Conservation (phyloP, 306 rosid genomes). For the Rubus parviflorus region DNA sequence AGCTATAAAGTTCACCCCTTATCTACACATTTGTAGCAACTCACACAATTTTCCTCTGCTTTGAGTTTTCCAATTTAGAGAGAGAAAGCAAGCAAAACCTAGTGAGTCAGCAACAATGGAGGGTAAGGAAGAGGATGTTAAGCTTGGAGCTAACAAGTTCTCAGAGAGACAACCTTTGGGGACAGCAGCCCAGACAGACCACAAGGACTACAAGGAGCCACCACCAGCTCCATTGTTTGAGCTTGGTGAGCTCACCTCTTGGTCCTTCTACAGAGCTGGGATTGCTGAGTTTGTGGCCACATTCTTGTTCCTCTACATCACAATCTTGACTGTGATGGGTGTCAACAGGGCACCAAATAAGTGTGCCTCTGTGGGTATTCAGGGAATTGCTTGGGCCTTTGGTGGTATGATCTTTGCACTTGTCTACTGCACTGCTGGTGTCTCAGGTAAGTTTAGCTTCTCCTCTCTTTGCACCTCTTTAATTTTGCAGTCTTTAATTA, state of each 20-base stretch:
- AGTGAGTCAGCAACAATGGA: slow-evolving; percentile 20
- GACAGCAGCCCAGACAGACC: slow-evolving; percentile 63
- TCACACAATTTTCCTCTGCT: background rate
- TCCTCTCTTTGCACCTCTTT: background rate
- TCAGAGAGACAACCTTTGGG: slow-evolving; percentile 76
- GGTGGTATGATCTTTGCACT: slow-evolving; percentile 98
- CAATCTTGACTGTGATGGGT: slow-evolving; percentile 86
- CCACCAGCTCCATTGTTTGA: slow-evolving; percentile 88
- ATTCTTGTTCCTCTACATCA: slow-evolving; percentile 86
- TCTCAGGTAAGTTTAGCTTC: slow-evolving; percentile 51
- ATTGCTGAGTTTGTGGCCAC: slow-evolving; percentile 90
- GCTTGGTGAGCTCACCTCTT: slow-evolving; percentile 78
- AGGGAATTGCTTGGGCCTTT: slow-evolving; percentile 98
- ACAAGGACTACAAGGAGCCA: slow-evolving; percentile 83
- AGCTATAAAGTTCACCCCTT: slow-evolving; percentile 36
- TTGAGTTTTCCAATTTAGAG: background rate
- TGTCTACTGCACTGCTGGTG: slow-evolving; percentile 93
- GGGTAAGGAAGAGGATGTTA: slow-evolving; percentile 84
- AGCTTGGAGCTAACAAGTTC: slow-evolving; percentile 77
- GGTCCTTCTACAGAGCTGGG: slow-evolving; percentile 94
- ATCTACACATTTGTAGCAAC: background rate
- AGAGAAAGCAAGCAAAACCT: background rate
- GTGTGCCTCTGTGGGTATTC: slow-evolving; percentile 78
- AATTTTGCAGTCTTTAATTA: background rate
- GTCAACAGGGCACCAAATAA: slow-evolving; percentile 39